Base-by-base conservation (phyloP, 2,329 filamentous ascomycete genomes). In the Magnaporthales sp. region DNA sequence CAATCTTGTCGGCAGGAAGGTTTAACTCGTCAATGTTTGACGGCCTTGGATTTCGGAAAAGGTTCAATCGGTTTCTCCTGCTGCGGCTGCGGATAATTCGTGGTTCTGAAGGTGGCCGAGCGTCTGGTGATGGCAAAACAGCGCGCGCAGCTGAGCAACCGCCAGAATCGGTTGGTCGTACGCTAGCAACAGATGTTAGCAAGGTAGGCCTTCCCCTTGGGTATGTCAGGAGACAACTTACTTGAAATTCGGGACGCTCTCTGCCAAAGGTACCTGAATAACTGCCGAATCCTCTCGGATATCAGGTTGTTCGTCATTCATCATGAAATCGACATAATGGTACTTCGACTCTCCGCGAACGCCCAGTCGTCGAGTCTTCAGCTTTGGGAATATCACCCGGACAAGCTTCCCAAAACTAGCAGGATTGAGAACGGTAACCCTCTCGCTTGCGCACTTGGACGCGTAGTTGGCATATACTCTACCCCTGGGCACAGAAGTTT, bases 301-400 rank as follows among this genome's bases (percentile, higher is more conserved):
- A 15, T 85, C 83, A 4, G 80, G 76, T 66, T 84, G 80, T 67
- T 89, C 86, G 64, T 89, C 86, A 58, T 80, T 78, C 64, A 89
- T 77, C 13, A 80, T 80, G 72, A 90, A 90, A 73, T 89, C 88
- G 62, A 89, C 87, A 73, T 99, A 99, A 77, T 99, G 95, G 76
- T 99, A 99, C 76, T 99, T 99, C 15, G 95, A 99, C 79, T 98
- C 94, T 70, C 95, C 95, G 66, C 95, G 88, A 62, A 98, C 93
- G 69, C 95, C 95, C 13, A 99, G 83, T 70, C 95, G 87, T 68
- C 95, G 86, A 32, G 95, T 99, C 78, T 96, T 94, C 26, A 99
- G 89, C 58, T 93, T 94, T 0, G 95, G 94, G 72, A 98, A 99
- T 65, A 99, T 90, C 54, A 99, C 94, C 32, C 95, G 89, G 38